A percentile compares a stretch with the other conserved stretches of the same genome.
Conservation (phyloP, 192 early-diverging fungal genomes). For the Geranomyces variabilis region DNA sequence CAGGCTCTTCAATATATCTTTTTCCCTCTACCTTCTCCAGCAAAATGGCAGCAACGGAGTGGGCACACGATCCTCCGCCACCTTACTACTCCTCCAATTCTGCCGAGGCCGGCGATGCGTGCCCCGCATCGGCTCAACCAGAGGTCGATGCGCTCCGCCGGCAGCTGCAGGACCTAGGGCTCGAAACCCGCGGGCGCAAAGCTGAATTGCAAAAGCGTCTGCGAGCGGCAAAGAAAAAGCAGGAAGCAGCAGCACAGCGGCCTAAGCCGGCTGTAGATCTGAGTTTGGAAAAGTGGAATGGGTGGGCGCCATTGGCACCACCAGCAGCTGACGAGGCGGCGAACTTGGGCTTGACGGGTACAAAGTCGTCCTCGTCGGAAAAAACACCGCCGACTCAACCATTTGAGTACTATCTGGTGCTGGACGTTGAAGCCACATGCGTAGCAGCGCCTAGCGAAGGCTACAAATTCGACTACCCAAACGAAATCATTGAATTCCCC, state of each 20-base stretch:
- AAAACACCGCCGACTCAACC: slow-evolving; percentile 35
- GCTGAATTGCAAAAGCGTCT: slow-evolving; percentile 51
- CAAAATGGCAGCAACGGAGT: too few species aligned
- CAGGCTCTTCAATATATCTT: too few species aligned
- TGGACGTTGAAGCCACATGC: slow-evolving; percentile 87
- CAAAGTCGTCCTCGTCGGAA: not conserved
- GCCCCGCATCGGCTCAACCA: not conserved
- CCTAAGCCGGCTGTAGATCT: not conserved
- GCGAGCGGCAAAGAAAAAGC: slow-evolving; percentile 39
- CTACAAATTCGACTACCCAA: slow-evolving; percentile 58
- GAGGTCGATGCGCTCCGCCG: slow-evolving; percentile 47
- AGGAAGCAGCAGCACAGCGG: slow-evolving; percentile 10
- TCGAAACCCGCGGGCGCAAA: slow-evolving; percentile 52
- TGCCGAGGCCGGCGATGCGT: too few species aligned
- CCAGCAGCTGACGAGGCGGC: not conserved
- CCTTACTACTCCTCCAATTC: too few species aligned
- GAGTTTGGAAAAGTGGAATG: not conserved
- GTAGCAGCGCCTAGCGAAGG: slow-evolving; percentile 28
- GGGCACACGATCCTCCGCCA: too few species aligned
- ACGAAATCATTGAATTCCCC: slow-evolving; percentile 91
- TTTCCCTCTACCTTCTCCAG: too few species aligned
- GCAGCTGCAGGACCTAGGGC: slow-evolving; percentile 47
- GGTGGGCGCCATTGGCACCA: not conserved
- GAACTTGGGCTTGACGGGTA: not conserved
- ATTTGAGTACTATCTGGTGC: slow-evolving; percentile 69